A percentile compares a stretch with the other conserved stretches of the same genome.
Conservation (phyloP, 345 rosid genomes). For the Lepidium africanum region DNA sequence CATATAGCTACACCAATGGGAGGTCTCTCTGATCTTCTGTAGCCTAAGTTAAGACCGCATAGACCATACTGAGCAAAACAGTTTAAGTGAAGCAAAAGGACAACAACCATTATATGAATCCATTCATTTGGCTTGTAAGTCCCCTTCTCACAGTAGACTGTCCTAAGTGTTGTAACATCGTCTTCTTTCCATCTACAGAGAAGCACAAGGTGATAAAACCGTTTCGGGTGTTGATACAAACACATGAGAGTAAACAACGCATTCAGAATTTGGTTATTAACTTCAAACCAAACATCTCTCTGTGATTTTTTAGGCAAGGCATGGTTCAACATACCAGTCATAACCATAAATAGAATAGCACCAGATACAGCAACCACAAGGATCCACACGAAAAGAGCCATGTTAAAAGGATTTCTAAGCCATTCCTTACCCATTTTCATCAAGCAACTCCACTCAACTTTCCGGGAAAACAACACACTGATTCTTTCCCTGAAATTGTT, state of each 20-base stretch:
- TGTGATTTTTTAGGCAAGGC: constrained; percentile 54
- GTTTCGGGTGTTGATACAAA: constrained; percentile 83
- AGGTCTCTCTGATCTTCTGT: constrained; percentile 72
- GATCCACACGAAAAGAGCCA: constrained; percentile 80
- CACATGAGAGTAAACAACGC: constrained; percentile 92
- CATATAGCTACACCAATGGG: constrained; percentile 76
- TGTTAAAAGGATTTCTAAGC: constrained; percentile 70
- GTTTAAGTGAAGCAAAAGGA: constrained; percentile 65
- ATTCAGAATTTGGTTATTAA: constrained; percentile 89
- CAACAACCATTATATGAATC: constrained; percentile 84
- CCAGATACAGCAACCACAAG: constrained; percentile 71
- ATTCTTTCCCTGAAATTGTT: constrained; percentile 44
- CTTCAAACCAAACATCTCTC: constrained; percentile 87
- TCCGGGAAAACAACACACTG: constrained; percentile 39
- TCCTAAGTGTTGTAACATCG: constrained; percentile 58
- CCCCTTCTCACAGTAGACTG: constrained; percentile 72
- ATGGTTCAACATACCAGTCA: constrained; percentile 85
- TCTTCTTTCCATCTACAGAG: constrained; percentile 70
- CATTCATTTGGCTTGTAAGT: constrained; percentile 81
- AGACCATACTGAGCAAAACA: constrained; percentile 92
- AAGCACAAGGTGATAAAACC: constrained; percentile 71
- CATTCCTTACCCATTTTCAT: constrained; percentile 53
- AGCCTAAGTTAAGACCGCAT: constrained; percentile 79
- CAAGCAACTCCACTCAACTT: constrained; percentile 55
- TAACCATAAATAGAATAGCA: constrained; percentile 80